phyloP scores from a whole-genome alignment of 1,284 basidiomycete genomes.

The Golubevia sp. region DNA sequence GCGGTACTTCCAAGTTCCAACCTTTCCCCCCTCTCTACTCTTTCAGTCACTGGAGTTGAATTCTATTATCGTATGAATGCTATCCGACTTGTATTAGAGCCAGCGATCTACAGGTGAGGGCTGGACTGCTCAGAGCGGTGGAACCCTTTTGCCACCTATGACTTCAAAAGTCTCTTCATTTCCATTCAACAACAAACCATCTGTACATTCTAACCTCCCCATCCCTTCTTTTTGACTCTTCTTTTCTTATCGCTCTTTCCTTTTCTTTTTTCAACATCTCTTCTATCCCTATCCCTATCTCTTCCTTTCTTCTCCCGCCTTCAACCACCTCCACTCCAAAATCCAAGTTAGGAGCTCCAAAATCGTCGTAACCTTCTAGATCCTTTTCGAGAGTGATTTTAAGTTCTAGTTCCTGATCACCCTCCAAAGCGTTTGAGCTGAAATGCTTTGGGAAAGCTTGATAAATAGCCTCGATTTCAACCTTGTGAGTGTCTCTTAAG shows the following conservation, averaged over 20 bases:
- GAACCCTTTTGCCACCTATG: no score
- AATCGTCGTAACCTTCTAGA: constrained; percentile 33
- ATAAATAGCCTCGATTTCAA: constrained; percentile 41
- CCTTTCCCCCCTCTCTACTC: no score
- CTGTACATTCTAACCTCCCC: not conserved
- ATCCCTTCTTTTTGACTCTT: not conserved
- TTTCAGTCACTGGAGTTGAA: no score
- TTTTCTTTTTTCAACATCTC: not conserved
- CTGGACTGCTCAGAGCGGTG: no score
- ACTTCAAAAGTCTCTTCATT: no score
- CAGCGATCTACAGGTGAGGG: no score
- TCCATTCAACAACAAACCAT: not conserved
- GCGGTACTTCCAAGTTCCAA: no score
- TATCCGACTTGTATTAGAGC: no score
- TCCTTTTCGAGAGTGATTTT: constrained; percentile 18
- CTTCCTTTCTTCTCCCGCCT: constrained; percentile 1
- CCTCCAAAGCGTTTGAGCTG: no score
- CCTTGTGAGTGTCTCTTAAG: constrained; percentile 30
- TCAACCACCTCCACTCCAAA: constrained; percentile 9
- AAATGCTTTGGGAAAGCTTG: constrained; percentile 21
- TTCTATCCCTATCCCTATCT: constrained; percentile 12
- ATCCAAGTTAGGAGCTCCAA: constrained; percentile 21
- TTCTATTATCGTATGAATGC: no score
- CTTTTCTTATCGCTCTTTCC: not conserved
- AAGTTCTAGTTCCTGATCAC: constrained; percentile 5